phyloP scores from a whole-genome alignment of 352 stramenopile species.

The Phytophthora citrophthora region DNA sequence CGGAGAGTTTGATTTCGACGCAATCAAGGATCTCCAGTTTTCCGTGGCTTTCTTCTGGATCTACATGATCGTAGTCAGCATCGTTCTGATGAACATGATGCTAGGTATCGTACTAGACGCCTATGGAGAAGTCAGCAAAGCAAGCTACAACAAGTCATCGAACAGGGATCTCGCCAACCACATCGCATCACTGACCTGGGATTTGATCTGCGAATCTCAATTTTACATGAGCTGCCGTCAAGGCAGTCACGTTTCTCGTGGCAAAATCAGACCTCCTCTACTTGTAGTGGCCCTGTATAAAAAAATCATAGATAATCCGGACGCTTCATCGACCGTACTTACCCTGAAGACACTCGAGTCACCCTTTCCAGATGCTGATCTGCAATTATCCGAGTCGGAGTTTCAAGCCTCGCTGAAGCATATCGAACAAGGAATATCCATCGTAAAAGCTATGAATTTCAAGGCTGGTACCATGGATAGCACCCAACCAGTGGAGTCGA shows the following conservation, averaged over 20 bases:
- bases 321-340: background rate
- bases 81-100: constrained; percentile 4
- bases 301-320: background rate
- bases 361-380: constrained; percentile 17
- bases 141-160: constrained; percentile 33
- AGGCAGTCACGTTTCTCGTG: constrained; percentile 10
- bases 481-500: no score
- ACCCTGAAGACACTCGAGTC: constrained; percentile 14
- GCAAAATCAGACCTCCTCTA: constrained; percentile 23
- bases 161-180: constrained; percentile 25
- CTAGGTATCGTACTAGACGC: background rate
- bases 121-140: constrained; percentile 37
- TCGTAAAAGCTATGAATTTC: constrained; percentile 15
- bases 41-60: background rate
- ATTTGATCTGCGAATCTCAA: constrained; percentile 25
- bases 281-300: constrained; percentile 14
- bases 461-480: background rate
- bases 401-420: constrained; percentile 22
- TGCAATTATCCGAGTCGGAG: background rate
- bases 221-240: background rate
- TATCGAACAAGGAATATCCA: constrained; percentile 17
- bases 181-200: constrained; percentile 29
- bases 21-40: constrained; percentile 4
- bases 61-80: constrained; percentile 3
- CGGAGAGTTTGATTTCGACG: constrained; percentile 2